Evolutionary conservation across 1,139 yeast species (phyloP), one percentile per base, ranked within the genome.

Genomic region (Wickerhamomyces sp.): DNA sequence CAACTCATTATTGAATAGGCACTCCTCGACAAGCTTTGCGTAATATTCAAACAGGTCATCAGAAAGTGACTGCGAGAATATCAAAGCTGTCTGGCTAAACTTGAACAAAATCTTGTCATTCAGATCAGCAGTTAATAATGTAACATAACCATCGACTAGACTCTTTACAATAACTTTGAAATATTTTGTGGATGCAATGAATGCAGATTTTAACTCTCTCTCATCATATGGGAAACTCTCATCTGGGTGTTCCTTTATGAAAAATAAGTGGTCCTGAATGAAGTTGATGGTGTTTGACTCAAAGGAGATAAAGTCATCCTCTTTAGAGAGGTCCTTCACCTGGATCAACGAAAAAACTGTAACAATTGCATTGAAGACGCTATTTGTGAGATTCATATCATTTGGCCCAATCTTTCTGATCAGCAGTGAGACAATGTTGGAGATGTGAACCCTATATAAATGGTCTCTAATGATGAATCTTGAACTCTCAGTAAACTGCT

Each of bases 361-460:
- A 11, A 89, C 84, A 50, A 93, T 75, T 27, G 87, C 76, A 50
- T 83, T 79, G 42, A 91, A 68, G 0, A 96, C 79, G 44, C 79
- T 75, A 33, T 83, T 72, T 0, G 96, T 84, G 60, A 91, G 81
- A 29, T 73, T 76, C 45, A 90, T 72, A 64, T 93, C 99, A 62
- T 91, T 93, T 1, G 94, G 79, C 61, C 93, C 98, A 39, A 93
- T 81, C 26, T 95, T 96, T 0, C 91, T 88, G 13, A 91, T 64
- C 0, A 85, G 70, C 62, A 88, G 72, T 42, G 81, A 78, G 36
- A 91, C 62, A 23, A 93, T 69, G 46, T 95, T 78, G 0, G 95
- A 79, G 29, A 89, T 68, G 59, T 93, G 99, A 13, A 88, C 82
- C 43, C 96, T 72, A 61, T 76, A 89, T 2, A 81, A 64, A 1